phyloP scores from a whole-genome alignment of 2,329 filamentous ascomycete species.

The Cladophialophora yegresii region DNA sequence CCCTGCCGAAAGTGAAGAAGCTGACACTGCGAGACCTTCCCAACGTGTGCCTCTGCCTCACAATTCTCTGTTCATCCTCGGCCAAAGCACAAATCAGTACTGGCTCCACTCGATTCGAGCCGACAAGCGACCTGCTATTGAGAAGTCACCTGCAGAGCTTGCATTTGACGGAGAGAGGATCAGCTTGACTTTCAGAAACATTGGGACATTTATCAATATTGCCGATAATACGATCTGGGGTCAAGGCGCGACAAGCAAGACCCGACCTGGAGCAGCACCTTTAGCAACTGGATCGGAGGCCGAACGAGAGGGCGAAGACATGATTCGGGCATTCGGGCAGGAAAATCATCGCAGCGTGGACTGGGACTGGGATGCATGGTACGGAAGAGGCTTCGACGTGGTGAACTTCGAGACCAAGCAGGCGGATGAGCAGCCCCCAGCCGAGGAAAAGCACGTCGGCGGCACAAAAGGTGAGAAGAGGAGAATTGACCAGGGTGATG shows the following conservation, averaged over 20 bases:
- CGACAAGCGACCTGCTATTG: constrained; percentile 71
- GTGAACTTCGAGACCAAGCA: constrained; percentile 50
- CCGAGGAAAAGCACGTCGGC: neutral
- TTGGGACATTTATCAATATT: constrained; percentile 77
- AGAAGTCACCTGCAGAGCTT: constrained; percentile 70
- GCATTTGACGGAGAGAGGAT: constrained; percentile 77
- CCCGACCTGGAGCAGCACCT: constrained; percentile 57
- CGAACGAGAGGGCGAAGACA: constrained; percentile 60
- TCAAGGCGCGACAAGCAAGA: constrained; percentile 78
- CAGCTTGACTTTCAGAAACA: constrained; percentile 85
- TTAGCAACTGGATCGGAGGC: constrained; percentile 70
- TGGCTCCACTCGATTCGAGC: constrained; percentile 93
- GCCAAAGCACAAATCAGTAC: constrained; percentile 74
- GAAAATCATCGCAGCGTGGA: constrained; percentile 78
- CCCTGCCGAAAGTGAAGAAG: constrained; percentile 21
- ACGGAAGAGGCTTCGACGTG: constrained; percentile 83
- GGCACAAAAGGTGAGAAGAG: constrained; percentile 8
- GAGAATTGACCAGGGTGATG: neutral
- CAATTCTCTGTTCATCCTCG: constrained; percentile 84
- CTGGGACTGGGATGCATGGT: constrained; percentile 73
- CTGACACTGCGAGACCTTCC: constrained; percentile 51
- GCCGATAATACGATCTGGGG: constrained; percentile 78
- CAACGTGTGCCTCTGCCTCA: constrained; percentile 77
- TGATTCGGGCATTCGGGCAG: constrained; percentile 77
- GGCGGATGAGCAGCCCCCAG: neutral